These are phyloP conservation scores for Spatholobus suberectus DNA, from an alignment of 306 rosid species.

Conservation along the genomic window DNA sequence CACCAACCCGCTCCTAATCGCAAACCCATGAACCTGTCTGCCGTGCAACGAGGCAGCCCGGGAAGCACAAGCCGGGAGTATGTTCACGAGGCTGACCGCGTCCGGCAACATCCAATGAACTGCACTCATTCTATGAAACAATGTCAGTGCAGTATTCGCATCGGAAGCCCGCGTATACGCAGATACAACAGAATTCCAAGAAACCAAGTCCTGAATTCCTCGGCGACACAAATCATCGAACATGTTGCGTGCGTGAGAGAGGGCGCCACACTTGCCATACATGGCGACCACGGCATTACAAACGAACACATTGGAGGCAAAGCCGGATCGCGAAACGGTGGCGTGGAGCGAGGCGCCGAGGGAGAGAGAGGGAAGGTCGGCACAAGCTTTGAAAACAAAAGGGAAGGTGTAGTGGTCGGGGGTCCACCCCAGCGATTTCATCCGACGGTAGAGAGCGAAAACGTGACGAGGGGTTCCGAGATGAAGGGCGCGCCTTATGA, in stretches of 20 bases:
- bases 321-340: constrained; percentile 51
- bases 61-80: constrained; percentile 78
- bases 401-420: constrained; percentile 84
- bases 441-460: constrained; percentile 50
- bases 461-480: constrained; percentile 41
- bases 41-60: constrained; percentile 55
- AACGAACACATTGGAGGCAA: constrained; percentile 71
- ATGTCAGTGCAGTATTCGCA: constrained; percentile 44
- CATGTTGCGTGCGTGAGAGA: constrained; percentile 58
- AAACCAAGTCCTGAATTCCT: constrained; percentile 70
- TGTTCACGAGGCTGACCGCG: constrained; percentile 73
- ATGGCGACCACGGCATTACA: constrained; percentile 76
- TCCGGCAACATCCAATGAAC: constrained; percentile 47
- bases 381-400: constrained; percentile 77
- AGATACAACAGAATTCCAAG: constrained; percentile 84
- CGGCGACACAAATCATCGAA: constrained; percentile 67
- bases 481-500: constrained; percentile 61
- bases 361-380: constrained; percentile 47
- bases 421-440: constrained; percentile 68
- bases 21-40: constrained; percentile 70
- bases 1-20: constrained; percentile 63
- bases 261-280: constrained; percentile 70
- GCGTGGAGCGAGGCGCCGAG: constrained; percentile 66
- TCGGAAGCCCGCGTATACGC: constrained; percentile 56
- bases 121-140: constrained; percentile 58